Conservation (phyloP, 75 land plant genomes). For the Gnetum montanum region DNA sequence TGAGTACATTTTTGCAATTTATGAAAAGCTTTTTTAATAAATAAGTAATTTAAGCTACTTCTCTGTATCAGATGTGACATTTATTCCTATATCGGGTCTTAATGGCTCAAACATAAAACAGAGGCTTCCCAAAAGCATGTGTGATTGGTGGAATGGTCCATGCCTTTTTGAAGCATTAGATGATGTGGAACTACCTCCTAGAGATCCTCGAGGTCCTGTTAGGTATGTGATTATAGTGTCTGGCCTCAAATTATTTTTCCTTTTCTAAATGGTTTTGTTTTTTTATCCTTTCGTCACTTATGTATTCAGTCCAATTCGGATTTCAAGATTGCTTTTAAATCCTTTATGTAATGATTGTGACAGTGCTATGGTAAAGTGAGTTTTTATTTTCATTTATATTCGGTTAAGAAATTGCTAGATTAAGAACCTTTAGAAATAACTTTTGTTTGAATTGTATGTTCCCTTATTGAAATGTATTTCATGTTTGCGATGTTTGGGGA, state of each 20-base stretch:
- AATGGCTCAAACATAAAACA: constrained; percentile 69
- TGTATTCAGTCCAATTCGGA: neutral
- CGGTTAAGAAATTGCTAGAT: no score
- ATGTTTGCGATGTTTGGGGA: no score
- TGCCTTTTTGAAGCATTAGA: constrained; percentile 92
- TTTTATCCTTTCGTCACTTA: neutral
- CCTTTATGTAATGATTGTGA: no score
- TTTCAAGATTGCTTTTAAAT: neutral
- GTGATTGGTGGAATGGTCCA: constrained; percentile 88
- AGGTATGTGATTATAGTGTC: constrained; percentile 64
- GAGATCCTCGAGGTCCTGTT: constrained; percentile 83
- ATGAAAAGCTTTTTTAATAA: no score
- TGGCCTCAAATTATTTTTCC: no score
- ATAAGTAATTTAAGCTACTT: no score
- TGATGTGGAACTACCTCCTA: constrained; percentile 62
- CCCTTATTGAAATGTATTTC: no score
- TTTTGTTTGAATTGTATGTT: no score
- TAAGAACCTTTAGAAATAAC: no score
- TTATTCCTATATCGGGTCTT: constrained; percentile 89
- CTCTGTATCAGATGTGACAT: constrained; percentile 90
- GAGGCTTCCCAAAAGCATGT: constrained; percentile 42
- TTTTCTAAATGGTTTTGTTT: neutral
- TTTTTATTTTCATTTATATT: no score
- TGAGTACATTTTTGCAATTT: no score
- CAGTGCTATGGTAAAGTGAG: no score